Conservation (phyloP, 2,329 filamentous ascomycete species). For the Stachybotrys echinatus region DNA sequence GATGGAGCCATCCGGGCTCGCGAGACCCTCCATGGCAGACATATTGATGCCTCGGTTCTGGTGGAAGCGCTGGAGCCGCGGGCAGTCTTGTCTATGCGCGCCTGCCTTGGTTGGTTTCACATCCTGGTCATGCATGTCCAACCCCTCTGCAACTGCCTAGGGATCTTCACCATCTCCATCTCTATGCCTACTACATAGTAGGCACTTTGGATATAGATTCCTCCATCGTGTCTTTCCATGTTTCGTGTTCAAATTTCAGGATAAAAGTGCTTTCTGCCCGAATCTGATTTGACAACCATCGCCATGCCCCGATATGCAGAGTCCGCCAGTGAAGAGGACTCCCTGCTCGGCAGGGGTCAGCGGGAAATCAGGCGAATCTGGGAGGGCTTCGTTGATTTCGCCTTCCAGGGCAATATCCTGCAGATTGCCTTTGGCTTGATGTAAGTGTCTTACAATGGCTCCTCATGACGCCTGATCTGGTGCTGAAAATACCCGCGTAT, state of each 20-base stretch:
- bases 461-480: no score
- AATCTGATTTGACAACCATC: no score
- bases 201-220: no score
- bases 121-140: no score
- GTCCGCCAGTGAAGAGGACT: conserved; percentile 20
- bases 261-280: no score
- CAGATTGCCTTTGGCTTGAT: conserved; percentile 73
- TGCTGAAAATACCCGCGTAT: conserved; percentile 4
- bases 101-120: not conserved
- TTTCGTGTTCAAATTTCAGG: no score
- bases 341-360: conserved; percentile 41
- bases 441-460: conserved; percentile 37
- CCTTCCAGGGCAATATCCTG: conserved; percentile 68
- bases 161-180: no score
- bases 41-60: not conserved
- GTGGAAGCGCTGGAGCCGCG: not conserved
- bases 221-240: not conserved
- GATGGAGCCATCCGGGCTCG: no score
- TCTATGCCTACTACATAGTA: not conserved
- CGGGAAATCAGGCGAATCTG: conserved; percentile 46
- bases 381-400: conserved; percentile 66
- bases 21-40: no score
- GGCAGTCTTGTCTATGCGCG: no score
- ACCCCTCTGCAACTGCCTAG: no score
- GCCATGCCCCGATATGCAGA: not conserved